Conservation (phyloP, 768 basidiomycete genomes). For the Leccinum uliginosum region DNA sequence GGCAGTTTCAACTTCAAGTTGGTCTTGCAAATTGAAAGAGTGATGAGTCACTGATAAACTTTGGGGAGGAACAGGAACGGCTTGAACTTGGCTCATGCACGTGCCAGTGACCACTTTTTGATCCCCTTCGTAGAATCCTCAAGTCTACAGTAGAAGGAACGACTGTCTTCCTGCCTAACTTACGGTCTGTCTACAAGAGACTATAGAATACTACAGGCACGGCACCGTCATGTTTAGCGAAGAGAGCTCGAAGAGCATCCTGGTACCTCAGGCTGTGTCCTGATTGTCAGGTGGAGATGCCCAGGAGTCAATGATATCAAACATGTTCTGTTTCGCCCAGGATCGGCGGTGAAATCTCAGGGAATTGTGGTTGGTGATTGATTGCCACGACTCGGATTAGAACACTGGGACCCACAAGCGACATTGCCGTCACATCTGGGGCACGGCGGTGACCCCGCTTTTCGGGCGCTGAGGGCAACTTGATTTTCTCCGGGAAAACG, state of each 20-base stretch:
- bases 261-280: slow-evolving; percentile 59
- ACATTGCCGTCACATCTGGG: slow-evolving; percentile 35
- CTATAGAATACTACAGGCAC: slow-evolving; percentile 44
- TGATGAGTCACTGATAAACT: too few species aligned
- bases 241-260: slow-evolving; percentile 64
- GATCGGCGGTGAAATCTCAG: slow-evolving; percentile 69
- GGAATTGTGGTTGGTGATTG: slow-evolving; percentile 90
- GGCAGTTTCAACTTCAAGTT: slow-evolving; percentile 68
- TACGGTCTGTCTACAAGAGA: too few species aligned
- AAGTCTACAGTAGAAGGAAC: too few species aligned
- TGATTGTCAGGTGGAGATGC: background rate
- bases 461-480: too few species aligned
- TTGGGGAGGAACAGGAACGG: slow-evolving; percentile 74
- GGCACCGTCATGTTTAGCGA: slow-evolving; percentile 55
- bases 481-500: too few species aligned
- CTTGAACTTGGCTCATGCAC: slow-evolving; percentile 93
- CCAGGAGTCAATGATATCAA: background rate
- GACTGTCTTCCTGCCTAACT: too few species aligned
- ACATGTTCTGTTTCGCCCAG: slow-evolving; percentile 74
- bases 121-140: slow-evolving; percentile 71
- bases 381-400: slow-evolving; percentile 76
- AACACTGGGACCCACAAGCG: slow-evolving; percentile 65
- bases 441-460: slow-evolving; percentile 25
- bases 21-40: slow-evolving; percentile 51
- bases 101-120: slow-evolving; percentile 91